Evolutionary conservation across 768 basidiomycete genomes (phyloP), one percentile per base, ranked within the genome.

Genomic region (Serendipita sp.): DNA sequence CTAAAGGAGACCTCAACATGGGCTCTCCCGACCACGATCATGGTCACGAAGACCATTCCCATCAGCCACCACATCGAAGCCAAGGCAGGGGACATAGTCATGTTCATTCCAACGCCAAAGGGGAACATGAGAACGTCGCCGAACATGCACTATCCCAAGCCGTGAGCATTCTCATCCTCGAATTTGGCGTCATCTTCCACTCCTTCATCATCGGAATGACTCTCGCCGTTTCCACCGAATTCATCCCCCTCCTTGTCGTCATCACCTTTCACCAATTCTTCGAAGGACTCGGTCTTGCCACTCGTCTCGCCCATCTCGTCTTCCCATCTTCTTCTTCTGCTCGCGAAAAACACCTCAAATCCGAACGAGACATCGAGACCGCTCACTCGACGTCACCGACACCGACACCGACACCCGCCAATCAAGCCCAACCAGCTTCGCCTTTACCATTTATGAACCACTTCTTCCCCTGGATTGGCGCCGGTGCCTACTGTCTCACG

Each of bases 261-360:
- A 13, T 67, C 44, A 63, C 45, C 15, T 29, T 50, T 37, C 33
- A 40, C 40, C 89, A 95, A 80, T 87, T 82, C 46, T 97, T 97
- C 70, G 95, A 98, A 73, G 95, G 93, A 23, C 80, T 97, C 50
- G 95, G 92, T 72, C 77, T 98, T 23, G 95, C 95, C 6, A 85
- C 92, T 0, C 88, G 95, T 6, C 77, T 98, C 10, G 91, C 94
- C 1, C 83, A 78, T 72, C 79, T 98, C 70, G 74, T 75, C 16
- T 76, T 52, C 48, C 31, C 31, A 6, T 13, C 40, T 40, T 40
- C 40, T 40, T 40, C 40, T 40, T 40, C 40, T 40, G 40, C 40
- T 40, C 48, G n/a, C 6, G 6, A 31, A 31, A 18, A 5, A 76
- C 0, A 75, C 75, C 6, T 3, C 52, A 1, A 40, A 65, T 1